Conservation (phyloP, 345 rosid species). For the Lepidium africanum region DNA sequence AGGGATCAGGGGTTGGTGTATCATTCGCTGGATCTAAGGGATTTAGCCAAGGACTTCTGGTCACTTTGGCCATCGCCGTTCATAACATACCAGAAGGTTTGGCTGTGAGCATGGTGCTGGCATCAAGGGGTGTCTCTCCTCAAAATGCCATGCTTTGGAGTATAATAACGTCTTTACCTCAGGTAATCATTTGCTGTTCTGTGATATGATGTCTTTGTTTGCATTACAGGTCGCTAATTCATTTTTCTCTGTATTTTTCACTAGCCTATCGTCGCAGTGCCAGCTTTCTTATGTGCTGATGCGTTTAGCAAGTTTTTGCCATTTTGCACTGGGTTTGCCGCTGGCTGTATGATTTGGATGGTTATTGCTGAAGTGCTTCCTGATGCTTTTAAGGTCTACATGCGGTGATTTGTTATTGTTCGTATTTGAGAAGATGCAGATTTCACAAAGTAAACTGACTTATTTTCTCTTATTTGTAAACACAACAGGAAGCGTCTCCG, state of each 20-base stretch:
- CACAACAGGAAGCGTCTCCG: constrained; percentile 80
- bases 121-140: constrained; percentile 97
- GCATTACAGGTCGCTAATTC: not conserved
- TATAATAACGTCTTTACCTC: constrained; percentile 94
- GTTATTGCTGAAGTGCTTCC: constrained; percentile 99
- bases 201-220: constrained; percentile 1
- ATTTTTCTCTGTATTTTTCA: not conserved
- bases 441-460: not conserved
- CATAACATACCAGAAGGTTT: constrained; percentile 98
- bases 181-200: constrained; percentile 39
- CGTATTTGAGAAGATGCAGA: not conserved
- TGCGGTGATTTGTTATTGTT: not conserved
- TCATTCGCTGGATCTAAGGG: constrained; percentile 99
- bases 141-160: constrained; percentile 99
- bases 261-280: constrained; percentile 98
- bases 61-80: constrained; percentile 95
- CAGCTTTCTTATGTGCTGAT: constrained; percentile 96
- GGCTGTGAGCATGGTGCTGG: constrained; percentile 99
- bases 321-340: constrained; percentile 99
- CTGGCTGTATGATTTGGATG: constrained; percentile 99
- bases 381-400: constrained; percentile 86
- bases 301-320: constrained; percentile 91
- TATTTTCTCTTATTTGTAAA: constrained; percentile 6
- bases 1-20: constrained; percentile 98
- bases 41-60: constrained; percentile 91